Evolutionary conservation across 2,329 filamentous ascomycete species (phyloP).

Genomic region (Claviceps sp.): DNA sequence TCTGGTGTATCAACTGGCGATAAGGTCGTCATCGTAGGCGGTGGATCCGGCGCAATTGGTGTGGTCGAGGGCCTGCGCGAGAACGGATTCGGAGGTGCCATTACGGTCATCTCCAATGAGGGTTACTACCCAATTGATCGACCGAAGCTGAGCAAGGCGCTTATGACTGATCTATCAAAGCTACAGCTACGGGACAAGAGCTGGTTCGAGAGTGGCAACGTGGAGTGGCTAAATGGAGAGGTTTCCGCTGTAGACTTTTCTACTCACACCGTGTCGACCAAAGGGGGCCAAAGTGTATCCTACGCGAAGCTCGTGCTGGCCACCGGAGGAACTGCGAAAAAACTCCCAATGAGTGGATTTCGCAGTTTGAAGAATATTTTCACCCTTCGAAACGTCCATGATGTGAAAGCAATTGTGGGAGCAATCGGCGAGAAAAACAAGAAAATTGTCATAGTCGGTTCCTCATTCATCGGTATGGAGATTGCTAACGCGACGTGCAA

Average conservation of each 20-base stretch:
- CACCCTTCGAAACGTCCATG: conserved; percentile 61
- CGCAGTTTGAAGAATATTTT: conserved; percentile 82
- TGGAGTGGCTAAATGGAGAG: conserved; percentile 46
- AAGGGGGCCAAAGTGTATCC: conserved; percentile 52
- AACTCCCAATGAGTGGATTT: conserved; percentile 70
- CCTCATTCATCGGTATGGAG: conserved; percentile 97
- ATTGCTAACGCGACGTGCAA: conserved; percentile 72
- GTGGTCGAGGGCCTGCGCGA: conserved; percentile 71
- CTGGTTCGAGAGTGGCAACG: conserved; percentile 56
- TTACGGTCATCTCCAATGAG: conserved; percentile 77
- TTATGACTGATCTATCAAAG: conserved; percentile 70
- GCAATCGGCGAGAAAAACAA: conserved; percentile 75
- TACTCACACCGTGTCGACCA: conserved; percentile 59
- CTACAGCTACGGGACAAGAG: conserved; percentile 61
- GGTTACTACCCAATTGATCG: conserved; percentile 82
- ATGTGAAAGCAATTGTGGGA: conserved; percentile 63
- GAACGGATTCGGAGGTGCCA: conserved; percentile 62
- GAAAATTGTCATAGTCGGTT: conserved; percentile 85
- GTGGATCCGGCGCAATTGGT: conserved; percentile 74
- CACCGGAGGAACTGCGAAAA: conserved; percentile 67
- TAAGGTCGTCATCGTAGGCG: conserved; percentile 74
- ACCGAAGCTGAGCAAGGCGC: conserved; percentile 88
- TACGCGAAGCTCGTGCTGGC: conserved; percentile 88
- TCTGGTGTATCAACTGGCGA: conserved; percentile 24
- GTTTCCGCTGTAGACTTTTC: conserved; percentile 68